Percentiles rank a stretch among this genome's conserved stretches.
These are phyloP conservation scores for Stagonosporopsis rhizophila DNA, from an alignment of 2,329 filamentous ascomycete species.

Conservation along the genomic window DNA sequence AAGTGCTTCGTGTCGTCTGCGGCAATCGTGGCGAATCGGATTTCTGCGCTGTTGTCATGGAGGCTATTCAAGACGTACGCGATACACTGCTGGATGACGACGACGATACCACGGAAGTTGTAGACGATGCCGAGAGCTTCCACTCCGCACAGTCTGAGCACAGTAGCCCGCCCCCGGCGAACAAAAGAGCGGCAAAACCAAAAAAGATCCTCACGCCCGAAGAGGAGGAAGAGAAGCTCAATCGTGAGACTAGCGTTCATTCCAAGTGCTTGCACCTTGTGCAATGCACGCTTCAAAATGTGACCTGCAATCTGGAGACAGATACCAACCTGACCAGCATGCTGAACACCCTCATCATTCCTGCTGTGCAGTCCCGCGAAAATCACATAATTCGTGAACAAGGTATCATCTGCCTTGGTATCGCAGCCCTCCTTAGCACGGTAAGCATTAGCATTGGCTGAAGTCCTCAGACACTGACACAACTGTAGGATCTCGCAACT, in stretches of 20 bases:
- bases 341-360: conserved; percentile 95
- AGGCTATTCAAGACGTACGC: conserved; percentile 95
- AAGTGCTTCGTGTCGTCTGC: conserved; percentile 83
- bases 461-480: conserved; percentile 13
- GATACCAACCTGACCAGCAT: conserved; percentile 95
- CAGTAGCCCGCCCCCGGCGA: conserved; percentile 66
- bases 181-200: conserved; percentile 31
- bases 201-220: conserved; percentile 53
- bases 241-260: conserved; percentile 93
- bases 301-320: conserved; percentile 84
- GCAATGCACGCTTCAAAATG: conserved; percentile 95
- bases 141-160: conserved; percentile 91
- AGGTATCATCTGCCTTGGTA: conserved; percentile 84
- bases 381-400: conserved; percentile 84
- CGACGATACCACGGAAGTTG: conserved; percentile 59
- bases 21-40: conserved; percentile 80
- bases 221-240: conserved; percentile 73
- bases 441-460: conserved; percentile 47
- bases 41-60: conserved; percentile 84
- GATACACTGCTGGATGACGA: conserved; percentile 79
- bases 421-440: conserved; percentile 90
- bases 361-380: conserved; percentile 91
- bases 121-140: conserved; percentile 70
- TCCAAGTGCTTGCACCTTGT: conserved; percentile 98
- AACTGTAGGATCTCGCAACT: conserved; percentile 74